A percentile compares a stretch with the other conserved stretches of the same genome.
Conservation (phyloP, 1,284 basidiomycete genomes). For the Tilletia walkeri region DNA sequence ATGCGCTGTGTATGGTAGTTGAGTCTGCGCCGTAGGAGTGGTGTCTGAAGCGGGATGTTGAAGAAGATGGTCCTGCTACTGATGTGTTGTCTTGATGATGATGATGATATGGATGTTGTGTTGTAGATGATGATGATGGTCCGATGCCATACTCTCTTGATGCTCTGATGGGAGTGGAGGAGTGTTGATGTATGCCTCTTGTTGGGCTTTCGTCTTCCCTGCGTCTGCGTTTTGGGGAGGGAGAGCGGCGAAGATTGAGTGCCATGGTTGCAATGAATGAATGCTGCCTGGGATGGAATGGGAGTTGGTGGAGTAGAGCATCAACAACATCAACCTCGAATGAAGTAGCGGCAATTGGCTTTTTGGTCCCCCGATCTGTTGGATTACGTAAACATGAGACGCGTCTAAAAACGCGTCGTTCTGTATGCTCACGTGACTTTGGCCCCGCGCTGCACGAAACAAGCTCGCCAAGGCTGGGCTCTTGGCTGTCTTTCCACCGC, state of each 20-base stretch:
- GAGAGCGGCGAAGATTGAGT: background rate
- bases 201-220: slow-evolving; percentile 7
- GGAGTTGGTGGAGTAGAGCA: no score
- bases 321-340: no score
- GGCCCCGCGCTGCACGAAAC: no score
- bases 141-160: background rate
- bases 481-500: no score
- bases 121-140: no score
- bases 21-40: slow-evolving; percentile 10
- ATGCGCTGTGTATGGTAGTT: slow-evolving; percentile 18
- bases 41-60: background rate
- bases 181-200: background rate
- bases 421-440: no score
- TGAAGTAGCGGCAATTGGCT: no score
- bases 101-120: background rate
- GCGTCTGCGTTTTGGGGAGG: slow-evolving; percentile 1
- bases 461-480: no score
- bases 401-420: no score
- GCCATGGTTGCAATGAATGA: background rate
- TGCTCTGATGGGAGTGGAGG: background rate
- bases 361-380: no score
- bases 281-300: no score
- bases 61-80: background rate
- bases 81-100: background rate
- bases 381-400: no score